Percentiles rank a stretch among this genome's conserved stretches.
Conservation (phyloP, 495 filamentous ascomycete species). For the Umbilicaria muhlenbergii region DNA sequence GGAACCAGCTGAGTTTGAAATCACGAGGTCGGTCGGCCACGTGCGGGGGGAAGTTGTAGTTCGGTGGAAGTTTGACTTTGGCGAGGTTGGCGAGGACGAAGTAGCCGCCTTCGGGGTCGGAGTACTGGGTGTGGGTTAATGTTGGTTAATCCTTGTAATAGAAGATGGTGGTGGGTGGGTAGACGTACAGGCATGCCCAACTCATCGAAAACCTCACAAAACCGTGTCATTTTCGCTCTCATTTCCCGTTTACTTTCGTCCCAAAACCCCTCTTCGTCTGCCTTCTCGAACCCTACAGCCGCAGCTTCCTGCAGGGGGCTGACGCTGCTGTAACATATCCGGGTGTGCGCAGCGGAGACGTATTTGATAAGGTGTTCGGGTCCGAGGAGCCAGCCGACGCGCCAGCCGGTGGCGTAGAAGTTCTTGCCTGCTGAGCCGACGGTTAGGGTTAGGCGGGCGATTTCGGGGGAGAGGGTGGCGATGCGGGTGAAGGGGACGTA, state of each 20-base stretch:
- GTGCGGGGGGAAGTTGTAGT: constrained; percentile 78
- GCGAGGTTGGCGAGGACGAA: constrained; percentile 88
- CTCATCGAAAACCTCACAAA: constrained; percentile 81
- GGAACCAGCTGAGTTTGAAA: constrained; percentile 88
- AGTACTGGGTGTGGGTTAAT: constrained; percentile 38
- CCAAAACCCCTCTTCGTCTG: constrained; percentile 78
- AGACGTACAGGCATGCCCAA: constrained; percentile 54
- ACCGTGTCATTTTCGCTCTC: constrained; percentile 72
- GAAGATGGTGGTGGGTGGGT: not conserved
- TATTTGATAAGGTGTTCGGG: constrained; percentile 81
- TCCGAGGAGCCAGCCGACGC: constrained; percentile 89
- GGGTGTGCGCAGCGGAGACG: constrained; percentile 80
- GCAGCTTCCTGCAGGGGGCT: constrained; percentile 90
- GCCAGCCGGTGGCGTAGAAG: constrained; percentile 96
- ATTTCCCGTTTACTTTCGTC: constrained; percentile 69
- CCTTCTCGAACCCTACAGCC: constrained; percentile 89
- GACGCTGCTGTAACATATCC: constrained; percentile 90
- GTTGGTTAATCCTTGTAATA: not conserved
- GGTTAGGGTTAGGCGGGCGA: constrained; percentile 74
- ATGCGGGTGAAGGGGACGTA: constrained; percentile 91
- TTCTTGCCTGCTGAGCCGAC: constrained; percentile 94
- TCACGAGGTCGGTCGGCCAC: constrained; percentile 75
- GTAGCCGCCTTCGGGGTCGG: constrained; percentile 87
- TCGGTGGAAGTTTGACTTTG: constrained; percentile 63
- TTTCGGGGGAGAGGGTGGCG: constrained; percentile 73